Conservation (phyloP, 2,329 filamentous ascomycete species). For the Aspergillus sergii region DNA sequence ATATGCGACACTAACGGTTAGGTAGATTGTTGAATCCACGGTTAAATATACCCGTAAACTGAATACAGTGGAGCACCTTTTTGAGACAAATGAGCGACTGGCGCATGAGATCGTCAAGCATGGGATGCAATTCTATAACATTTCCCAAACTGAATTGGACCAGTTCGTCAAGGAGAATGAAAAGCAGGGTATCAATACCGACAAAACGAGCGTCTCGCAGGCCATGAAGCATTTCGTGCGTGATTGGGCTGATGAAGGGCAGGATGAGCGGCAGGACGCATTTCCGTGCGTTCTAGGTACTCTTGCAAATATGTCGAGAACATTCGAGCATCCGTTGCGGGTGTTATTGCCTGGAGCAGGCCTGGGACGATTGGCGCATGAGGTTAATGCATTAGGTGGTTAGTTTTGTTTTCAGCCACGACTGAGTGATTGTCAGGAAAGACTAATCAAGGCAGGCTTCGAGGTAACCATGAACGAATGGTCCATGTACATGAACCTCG, state of each 20-base stretch:
- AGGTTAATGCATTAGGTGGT: constrained; percentile 51
- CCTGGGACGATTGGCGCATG: constrained; percentile 55
- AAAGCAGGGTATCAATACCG: constrained; percentile 40
- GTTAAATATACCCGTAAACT: constrained; percentile 61
- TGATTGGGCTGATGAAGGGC: constrained; percentile 57
- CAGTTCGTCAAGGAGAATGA: constrained; percentile 44
- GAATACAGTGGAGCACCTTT: constrained; percentile 44
- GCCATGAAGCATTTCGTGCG: constrained; percentile 60
- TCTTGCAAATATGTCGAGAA: constrained; percentile 19
- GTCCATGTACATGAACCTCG: constrained; percentile 61
- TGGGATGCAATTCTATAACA: constrained; percentile 52
- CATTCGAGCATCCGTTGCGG: constrained; percentile 29
- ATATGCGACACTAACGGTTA: not conserved
- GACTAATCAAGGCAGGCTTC: constrained; percentile 39
- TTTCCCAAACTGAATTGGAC: constrained; percentile 50
- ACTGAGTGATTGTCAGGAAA: not conserved
- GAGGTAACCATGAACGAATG: constrained; percentile 61
- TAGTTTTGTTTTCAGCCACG: not conserved
- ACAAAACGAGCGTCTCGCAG: constrained; percentile 55
- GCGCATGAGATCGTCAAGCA: constrained; percentile 51
- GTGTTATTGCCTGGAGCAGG: constrained; percentile 58
- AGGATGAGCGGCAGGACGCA: constrained; percentile 47
- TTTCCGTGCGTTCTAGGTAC: constrained; percentile 38
- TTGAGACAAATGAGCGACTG: constrained; percentile 50
- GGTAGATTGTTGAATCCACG: constrained; percentile 59